These are phyloP conservation scores for Spiraea crenata DNA, from an alignment of 331 rosid species.

Conservation along the genomic window DNA sequence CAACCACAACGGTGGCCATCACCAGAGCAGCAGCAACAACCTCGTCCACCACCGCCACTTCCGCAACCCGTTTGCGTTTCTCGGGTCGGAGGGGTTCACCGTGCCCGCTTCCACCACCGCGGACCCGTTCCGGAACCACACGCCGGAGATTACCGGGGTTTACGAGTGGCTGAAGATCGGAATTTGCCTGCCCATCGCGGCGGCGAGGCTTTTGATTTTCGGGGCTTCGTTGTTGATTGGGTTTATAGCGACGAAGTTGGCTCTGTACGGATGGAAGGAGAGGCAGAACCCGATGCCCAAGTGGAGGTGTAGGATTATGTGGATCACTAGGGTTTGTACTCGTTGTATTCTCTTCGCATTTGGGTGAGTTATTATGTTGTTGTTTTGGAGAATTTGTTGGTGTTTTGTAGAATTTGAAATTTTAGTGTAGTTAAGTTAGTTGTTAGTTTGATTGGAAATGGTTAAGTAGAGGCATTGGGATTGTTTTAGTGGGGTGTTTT, in stretches of 20 bases:
- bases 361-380: slow-evolving; percentile 46
- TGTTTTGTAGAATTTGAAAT: slow-evolving; percentile 3
- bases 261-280: slow-evolving; percentile 82
- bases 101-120: slow-evolving; percentile 51
- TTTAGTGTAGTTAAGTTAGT: not conserved
- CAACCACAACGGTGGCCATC: not conserved
- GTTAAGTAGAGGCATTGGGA: not conserved
- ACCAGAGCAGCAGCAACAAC: not conserved
- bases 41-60: not conserved
- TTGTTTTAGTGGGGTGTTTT: not conserved
- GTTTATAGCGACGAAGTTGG: slow-evolving; percentile 61
- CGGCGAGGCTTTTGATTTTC: slow-evolving; percentile 54
- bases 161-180: slow-evolving; percentile 71
- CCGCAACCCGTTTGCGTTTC: slow-evolving; percentile 46
- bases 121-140: slow-evolving; percentile 71
- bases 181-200: slow-evolving; percentile 59
- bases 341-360: slow-evolving; percentile 84
- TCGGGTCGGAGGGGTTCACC: slow-evolving; percentile 52
- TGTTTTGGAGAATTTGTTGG: not conserved
- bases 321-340: slow-evolving; percentile 74
- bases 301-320: slow-evolving; percentile 83
- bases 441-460: slow-evolving; percentile 1
- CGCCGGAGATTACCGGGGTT: slow-evolving; percentile 44
- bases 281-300: slow-evolving; percentile 71
- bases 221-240: slow-evolving; percentile 61